Evolutionary conservation across 2,329 filamentous ascomycete genomes (phyloP), one percentile per base, ranked within the genome.

Genomic region (Beauveria scarabaeidicola): DNA sequence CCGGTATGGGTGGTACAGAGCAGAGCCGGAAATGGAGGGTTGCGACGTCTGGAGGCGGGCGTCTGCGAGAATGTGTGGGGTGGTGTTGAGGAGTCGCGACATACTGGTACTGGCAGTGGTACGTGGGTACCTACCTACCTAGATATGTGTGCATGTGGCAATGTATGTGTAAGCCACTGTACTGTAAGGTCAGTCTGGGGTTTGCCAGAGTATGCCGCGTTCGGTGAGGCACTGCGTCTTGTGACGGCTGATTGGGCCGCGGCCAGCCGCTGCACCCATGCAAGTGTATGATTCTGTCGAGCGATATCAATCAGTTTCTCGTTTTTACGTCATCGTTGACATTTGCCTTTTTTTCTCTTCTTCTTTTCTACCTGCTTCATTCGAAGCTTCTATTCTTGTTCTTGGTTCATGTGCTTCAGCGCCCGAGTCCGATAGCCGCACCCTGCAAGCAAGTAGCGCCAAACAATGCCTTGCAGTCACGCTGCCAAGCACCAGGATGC

Each of bases 191-290:
- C n/a, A n/a, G 52, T 53, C 57, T 17, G 57, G 57, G 57, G 57
- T 59, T 23, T 29, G 57, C 47, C 19, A 46, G 47, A 38, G 36
- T 51, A 46, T 41, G 36, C 57, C 40, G 48, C 10, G 36, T 52
- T 44, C 6, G 47, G 46, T 23, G 41, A 44, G 41, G 52, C 41
- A 46, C 40, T 25, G 46, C 27, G 10, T n/a, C 38, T 21, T 21
- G 13, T 21, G 36, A 11, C 10, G 17, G 27, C 25, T 46, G 36
- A 11, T 5, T 17, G 56, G 40, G 40, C 57, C 57, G 57, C 19
- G 25, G 57, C 57, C 57, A 59, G 41, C 57, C 57, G 57, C 57
- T 32, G n/a, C 41, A 50, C 15, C 19, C 50, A 36, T 36, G 13
- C 32, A 36, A 36, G 32, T 15, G 13, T 15, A 36, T 36, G 5